Percentiles rank a stretch among this genome's conserved stretches.
These are phyloP conservation scores for Protomyces inouyei DNA, from an alignment of 1,139 yeast genomes.

Conservation along the genomic window DNA sequence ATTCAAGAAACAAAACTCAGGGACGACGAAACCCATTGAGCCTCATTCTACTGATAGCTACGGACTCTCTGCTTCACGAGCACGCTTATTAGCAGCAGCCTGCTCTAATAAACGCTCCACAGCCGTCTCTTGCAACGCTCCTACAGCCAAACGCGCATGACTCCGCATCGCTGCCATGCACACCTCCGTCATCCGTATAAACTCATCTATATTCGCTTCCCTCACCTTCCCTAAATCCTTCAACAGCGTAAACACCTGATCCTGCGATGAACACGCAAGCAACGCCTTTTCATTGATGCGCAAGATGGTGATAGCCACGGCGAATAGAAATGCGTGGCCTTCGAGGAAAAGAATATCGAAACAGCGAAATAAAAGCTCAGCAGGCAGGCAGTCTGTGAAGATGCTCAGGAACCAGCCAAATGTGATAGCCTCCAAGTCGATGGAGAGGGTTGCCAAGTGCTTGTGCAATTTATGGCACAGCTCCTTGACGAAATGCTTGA, in stretches of 20 bases:
- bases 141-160: not conserved
- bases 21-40: too few relatives aligned
- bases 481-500: slow-evolving; percentile 36
- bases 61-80: too few relatives aligned
- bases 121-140: not conserved
- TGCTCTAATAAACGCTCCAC: not conserved
- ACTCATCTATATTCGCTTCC: slow-evolving; percentile 10
- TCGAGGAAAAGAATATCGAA: slow-evolving; percentile 28
- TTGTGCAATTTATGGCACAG: slow-evolving; percentile 44
- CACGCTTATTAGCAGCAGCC: not conserved
- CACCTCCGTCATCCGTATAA: slow-evolving; percentile 10
- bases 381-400: slow-evolving; percentile 52
- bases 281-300: slow-evolving; percentile 44
- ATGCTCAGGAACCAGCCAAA: slow-evolving; percentile 58
- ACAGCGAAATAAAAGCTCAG: slow-evolving; percentile 39
- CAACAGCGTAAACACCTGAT: slow-evolving; percentile 47
- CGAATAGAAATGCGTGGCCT: slow-evolving; percentile 37
- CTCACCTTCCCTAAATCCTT: slow-evolving; percentile 41
- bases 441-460: slow-evolving; percentile 42
- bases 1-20: too few relatives aligned
- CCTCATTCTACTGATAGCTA: too few relatives aligned
- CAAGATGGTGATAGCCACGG: slow-evolving; percentile 45
- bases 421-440: slow-evolving; percentile 52
- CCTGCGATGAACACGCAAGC: slow-evolving; percentile 39
- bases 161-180: not conserved